These are phyloP conservation scores for Nemania serpens DNA, from an alignment of 2,329 filamentous ascomycete genomes.

Conservation along the genomic window DNA sequence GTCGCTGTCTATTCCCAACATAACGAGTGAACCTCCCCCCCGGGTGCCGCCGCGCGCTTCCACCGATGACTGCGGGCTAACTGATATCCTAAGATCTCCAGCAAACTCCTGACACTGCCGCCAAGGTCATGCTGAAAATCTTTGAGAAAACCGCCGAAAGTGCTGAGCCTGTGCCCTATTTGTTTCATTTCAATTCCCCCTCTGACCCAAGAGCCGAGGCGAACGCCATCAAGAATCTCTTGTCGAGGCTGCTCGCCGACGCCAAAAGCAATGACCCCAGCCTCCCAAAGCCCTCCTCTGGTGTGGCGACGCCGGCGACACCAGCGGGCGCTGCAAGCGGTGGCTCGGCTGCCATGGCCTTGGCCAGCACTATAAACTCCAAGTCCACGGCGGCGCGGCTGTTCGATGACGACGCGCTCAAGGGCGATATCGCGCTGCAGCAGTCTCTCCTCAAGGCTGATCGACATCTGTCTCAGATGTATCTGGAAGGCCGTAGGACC, in stretches of 20 bases:
- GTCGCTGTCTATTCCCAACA: conserved; percentile 72
- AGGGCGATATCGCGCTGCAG: conserved; percentile 79
- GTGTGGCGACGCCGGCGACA: conserved; percentile 41
- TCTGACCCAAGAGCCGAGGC: conserved; percentile 80
- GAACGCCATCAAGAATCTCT: conserved; percentile 78
- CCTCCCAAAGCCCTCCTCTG: conserved; percentile 54
- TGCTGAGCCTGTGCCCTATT: conserved; percentile 69
- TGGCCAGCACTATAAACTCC: conserved; percentile 70
- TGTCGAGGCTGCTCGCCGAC: conserved; percentile 77
- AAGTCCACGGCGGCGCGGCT: conserved; percentile 63
- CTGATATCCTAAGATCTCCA: conserved; percentile 72
- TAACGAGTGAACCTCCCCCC: conserved; percentile 70
- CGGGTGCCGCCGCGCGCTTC: conserved; percentile 6
- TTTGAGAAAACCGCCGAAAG: conserved; percentile 70
- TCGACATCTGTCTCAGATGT: conserved; percentile 75
- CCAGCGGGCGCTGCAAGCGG: conserved; percentile 42
- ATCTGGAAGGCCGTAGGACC: conserved; percentile 79
- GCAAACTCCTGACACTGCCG: conserved; percentile 84
- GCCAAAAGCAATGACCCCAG: conserved; percentile 61
- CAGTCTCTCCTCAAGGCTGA: conserved; percentile 86
- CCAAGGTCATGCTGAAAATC: conserved; percentile 94
- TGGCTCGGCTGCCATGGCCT: conserved; percentile 73
- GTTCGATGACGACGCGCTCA: conserved; percentile 82
- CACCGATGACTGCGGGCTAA: conserved; percentile 20
- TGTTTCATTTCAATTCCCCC: conserved; percentile 87